These are phyloP conservation scores for Chaetomium fimeti DNA, from an alignment of 495 filamentous ascomycete species.

Conservation along the genomic window DNA sequence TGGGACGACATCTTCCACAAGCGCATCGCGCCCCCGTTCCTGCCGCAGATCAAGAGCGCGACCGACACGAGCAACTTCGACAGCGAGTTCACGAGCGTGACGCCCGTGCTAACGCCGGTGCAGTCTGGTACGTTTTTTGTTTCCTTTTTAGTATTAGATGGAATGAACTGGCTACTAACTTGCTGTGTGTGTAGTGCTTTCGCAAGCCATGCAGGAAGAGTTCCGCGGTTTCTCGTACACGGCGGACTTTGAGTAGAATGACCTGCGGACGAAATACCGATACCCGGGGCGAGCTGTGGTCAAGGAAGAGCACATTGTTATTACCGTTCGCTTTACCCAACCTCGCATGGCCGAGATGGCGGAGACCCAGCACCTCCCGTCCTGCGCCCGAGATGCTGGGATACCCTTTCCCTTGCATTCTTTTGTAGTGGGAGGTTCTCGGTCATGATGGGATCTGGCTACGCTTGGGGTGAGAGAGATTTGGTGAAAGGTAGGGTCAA, in stretches of 20 bases:
- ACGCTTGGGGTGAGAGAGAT: background rate
- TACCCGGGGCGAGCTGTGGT: background rate
- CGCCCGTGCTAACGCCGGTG: slow-evolving; percentile 93
- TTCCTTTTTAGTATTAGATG: background rate
- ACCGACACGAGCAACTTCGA: slow-evolving; percentile 99
- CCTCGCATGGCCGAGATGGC: background rate
- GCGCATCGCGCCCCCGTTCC: slow-evolving; percentile 80
- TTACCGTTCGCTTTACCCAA: background rate
- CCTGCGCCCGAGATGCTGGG: background rate
- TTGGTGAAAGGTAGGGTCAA: background rate
- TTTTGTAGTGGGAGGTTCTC: background rate
- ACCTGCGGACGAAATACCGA: background rate
- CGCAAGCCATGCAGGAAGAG: slow-evolving; percentile 99
- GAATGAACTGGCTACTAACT: slow-evolving; percentile 5
- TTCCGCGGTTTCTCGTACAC: slow-evolving; percentile 98
- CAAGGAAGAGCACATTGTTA: background rate
- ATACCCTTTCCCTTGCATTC: background rate
- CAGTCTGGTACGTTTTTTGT: slow-evolving; percentile 75
- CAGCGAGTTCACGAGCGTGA: slow-evolving; percentile 97
- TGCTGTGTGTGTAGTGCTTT: slow-evolving; percentile 63
- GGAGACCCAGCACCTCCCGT: background rate
- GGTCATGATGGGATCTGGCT: background rate
- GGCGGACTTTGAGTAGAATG: slow-evolving; percentile 48
- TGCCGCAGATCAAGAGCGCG: slow-evolving; percentile 80
- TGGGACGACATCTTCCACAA: slow-evolving; percentile 99